phyloP scores from a whole-genome alignment of 805 yeast genomes.

The Wickerhamiella australiensis region DNA sequence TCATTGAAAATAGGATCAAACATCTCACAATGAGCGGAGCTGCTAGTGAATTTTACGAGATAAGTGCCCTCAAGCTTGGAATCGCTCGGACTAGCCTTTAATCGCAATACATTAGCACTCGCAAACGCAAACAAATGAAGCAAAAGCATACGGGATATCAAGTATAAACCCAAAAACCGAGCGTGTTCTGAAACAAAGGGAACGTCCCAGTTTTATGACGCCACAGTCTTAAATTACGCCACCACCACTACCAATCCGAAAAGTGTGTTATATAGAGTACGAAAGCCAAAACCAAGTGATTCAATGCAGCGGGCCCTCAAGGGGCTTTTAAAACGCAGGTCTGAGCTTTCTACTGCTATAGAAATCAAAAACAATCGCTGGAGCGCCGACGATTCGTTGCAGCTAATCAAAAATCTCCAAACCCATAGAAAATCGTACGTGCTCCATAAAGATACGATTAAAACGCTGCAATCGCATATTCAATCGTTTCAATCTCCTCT shows the following conservation, averaged over 20 bases:
- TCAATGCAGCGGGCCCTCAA: not conserved
- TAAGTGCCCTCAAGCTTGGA: not conserved
- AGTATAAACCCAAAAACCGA: too few species aligned
- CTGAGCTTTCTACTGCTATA: slow-evolving; percentile 12
- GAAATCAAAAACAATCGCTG: slow-evolving; percentile 9
- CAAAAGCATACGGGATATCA: too few species aligned
- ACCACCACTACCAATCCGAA: too few species aligned
- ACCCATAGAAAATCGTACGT: not conserved
- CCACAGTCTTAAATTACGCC: not conserved
- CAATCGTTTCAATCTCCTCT: slow-evolving; percentile 9
- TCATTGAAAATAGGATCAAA: slow-evolving; percentile 35
- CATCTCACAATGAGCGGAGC: not conserved
- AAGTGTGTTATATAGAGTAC: too few species aligned
- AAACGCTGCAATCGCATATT: slow-evolving; percentile 11
- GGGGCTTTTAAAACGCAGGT: not conserved
- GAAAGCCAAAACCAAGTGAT: too few species aligned
- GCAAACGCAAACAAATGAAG: not conserved
- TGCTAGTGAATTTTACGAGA: not conserved
- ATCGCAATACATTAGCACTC: not conserved
- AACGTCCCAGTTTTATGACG: too few species aligned
- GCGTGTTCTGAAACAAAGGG: not conserved
- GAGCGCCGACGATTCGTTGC: slow-evolving; percentile 11
- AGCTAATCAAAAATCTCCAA: slow-evolving; percentile 9
- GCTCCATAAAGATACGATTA: slow-evolving; percentile 11
- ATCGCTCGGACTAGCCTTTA: not conserved